Base-by-base conservation (phyloP, 805 yeast species). In the Spathaspora passalidarum region DNA sequence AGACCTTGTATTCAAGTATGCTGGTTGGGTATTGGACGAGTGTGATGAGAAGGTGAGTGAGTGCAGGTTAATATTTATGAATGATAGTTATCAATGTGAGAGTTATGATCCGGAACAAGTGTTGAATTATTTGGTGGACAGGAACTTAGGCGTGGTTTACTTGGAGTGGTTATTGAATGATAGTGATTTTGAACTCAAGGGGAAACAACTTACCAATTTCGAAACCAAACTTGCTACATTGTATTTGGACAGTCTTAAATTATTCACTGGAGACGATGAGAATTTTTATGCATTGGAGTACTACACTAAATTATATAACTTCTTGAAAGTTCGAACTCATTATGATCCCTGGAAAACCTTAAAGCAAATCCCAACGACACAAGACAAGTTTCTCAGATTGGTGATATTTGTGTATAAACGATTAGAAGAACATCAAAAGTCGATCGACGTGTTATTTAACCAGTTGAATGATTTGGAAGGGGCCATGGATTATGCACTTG, bases 401-500 rank as follows among this genome's bases (percentile, higher is more conserved):
- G 74, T 79, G 35, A 80, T 87, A 0, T 72, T 78, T 39, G 77
- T 90, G 2, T 71, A 85, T 44, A 75, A 75, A 39, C 75, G 79
- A 48, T 56, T 86, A 37, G 82, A 79, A 1, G 80, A 80, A 43
- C 88, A 87, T 56, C 72, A 74, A 9, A 75, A 80, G 42, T 83
- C 88, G 0, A 65, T 92, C 14, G 78, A 79, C 45, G 76, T 88
- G 2, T 70, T 82, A 20, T 80, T 79, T 40, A 72, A 77, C 41
- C 80, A 81, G 17, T 61, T 87, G 38, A 63, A 76, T 3, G 85
- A 85, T 56, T 73, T 79, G 40, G 63, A 63, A 17, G 66, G 69
- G n/a, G 86, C 96, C 0, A 74, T 84, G 49, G 58, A 65, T 2
- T 86, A 86, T 55, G 83, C 94, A 50, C 62, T 75, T 1, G 66